Percentiles rank a stretch among this genome's conserved stretches.
Evolutionary conservation across 208 protist genomes (phyloP).

Genomic region (Tetramitus jugosus): DNA sequence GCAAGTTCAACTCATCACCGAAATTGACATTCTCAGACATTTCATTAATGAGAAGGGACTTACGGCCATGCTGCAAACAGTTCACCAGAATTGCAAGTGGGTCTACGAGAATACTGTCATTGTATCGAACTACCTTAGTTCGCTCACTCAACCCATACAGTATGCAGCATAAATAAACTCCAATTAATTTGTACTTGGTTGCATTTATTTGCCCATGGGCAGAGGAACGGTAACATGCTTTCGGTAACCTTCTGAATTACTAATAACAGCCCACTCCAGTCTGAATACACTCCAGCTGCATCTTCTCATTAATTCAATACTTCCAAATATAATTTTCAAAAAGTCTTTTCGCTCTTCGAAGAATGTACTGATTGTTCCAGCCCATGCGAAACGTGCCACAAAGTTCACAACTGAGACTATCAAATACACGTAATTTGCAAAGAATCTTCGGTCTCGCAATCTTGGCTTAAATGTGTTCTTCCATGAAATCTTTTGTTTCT

Average conservation of each 20-base stretch:
- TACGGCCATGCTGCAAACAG: too few species aligned
- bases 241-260: not conserved
- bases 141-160: too few species aligned
- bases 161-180: too few species aligned
- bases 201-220: too few species aligned
- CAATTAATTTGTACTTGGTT: too few species aligned
- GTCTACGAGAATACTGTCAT: too few species aligned
- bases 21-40: too few species aligned
- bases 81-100: too few species aligned
- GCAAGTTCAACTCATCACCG: too few species aligned
- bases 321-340: slow-evolving; percentile 6
- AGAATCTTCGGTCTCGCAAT: not conserved
- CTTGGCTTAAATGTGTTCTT: not conserved
- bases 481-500: not conserved
- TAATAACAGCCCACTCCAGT: slow-evolving; percentile 8
- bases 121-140: too few species aligned
- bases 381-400: slow-evolving; percentile 20
- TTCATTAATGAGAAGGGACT: too few species aligned
- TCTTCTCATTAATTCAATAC: slow-evolving; percentile 4
- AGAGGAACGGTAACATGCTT: not conserved
- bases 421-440: not conserved
- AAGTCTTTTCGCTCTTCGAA: not conserved
- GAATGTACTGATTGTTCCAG: slow-evolving; percentile 8
- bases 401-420: not conserved
- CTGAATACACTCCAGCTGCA: slow-evolving; percentile 9